These are phyloP conservation scores for Harringtonia lauricola DNA, from an alignment of 2,329 filamentous ascomycete genomes.

Conservation along the genomic window DNA sequence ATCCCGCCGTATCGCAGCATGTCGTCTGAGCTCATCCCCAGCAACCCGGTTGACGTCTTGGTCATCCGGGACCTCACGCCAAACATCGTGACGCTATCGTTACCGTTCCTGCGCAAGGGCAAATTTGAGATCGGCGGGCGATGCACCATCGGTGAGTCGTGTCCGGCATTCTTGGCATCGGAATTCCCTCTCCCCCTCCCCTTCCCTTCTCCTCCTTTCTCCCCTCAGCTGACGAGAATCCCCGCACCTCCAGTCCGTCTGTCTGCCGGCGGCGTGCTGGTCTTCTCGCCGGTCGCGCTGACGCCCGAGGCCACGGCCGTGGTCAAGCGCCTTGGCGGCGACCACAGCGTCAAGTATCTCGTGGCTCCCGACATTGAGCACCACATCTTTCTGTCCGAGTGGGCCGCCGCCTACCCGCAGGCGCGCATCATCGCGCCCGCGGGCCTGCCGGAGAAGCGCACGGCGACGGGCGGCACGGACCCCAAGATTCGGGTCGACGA, in stretches of 20 bases:
- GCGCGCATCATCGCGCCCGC: constrained; percentile 76
- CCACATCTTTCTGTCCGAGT: constrained; percentile 84
- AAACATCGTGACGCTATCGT: constrained; percentile 65
- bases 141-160: constrained; percentile 69
- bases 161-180: no score
- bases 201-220: no score
- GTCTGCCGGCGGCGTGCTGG: constrained; percentile 63
- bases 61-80: constrained; percentile 79
- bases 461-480: constrained; percentile 35
- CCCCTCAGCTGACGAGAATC: no score
- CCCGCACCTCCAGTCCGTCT: constrained; percentile 52
- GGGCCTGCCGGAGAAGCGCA: constrained; percentile 73
- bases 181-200: no score
- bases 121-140: constrained; percentile 73
- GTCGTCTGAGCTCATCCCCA: constrained; percentile 54
- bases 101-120: constrained; percentile 78
- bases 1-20: no score
- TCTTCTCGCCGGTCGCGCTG: constrained; percentile 85
- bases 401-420: constrained; percentile 67
- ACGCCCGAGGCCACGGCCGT: constrained; percentile 57
- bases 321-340: constrained; percentile 50
- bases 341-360: constrained; percentile 61
- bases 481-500: constrained; percentile 40
- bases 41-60: constrained; percentile 72
- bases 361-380: constrained; percentile 85